Evolutionary conservation across 352 stramenopile genomes (phyloP).

Genomic region (Pythium chondricola): DNA sequence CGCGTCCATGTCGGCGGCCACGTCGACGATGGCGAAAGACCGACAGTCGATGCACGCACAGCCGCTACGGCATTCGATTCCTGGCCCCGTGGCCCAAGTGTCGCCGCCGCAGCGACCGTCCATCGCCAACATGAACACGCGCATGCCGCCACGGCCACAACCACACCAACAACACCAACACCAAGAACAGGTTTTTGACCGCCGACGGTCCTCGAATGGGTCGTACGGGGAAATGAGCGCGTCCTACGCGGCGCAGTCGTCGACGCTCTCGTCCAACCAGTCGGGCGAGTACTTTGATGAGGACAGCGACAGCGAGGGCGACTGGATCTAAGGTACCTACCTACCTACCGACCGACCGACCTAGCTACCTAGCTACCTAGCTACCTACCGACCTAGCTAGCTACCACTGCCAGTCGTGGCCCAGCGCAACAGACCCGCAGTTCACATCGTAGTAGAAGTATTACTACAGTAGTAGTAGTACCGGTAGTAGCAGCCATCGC

Average conservation of each 20-base stretch:
- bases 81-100: constrained; percentile 2
- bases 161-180: not conserved
- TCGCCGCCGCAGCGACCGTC: constrained; percentile 4
- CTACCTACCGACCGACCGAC: too few relatives aligned
- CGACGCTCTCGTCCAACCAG: constrained; percentile 34
- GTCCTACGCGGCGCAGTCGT: constrained; percentile 11
- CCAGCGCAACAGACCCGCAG: too few relatives aligned
- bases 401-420: too few relatives aligned
- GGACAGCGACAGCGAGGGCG: constrained; percentile 65
- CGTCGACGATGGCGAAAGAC: constrained; percentile 11
- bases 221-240: constrained; percentile 8
- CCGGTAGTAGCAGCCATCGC: too few relatives aligned
- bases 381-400: too few relatives aligned
- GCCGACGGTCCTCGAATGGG: constrained; percentile 8
- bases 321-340: constrained; percentile 78
- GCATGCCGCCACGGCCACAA: not conserved
- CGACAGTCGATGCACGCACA: constrained; percentile 18
- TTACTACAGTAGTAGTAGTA: too few relatives aligned
- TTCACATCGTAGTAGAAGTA: too few relatives aligned
- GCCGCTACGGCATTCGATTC: constrained; percentile 44
- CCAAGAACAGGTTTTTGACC: not conserved
- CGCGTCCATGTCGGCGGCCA: constrained; percentile 21
- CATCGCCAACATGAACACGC: constrained; percentile 11
- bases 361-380: too few relatives aligned
- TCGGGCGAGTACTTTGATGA: constrained; percentile 31